Conservation (phyloP, 768 basidiomycete genomes). For the Nidula microcarpa region DNA sequence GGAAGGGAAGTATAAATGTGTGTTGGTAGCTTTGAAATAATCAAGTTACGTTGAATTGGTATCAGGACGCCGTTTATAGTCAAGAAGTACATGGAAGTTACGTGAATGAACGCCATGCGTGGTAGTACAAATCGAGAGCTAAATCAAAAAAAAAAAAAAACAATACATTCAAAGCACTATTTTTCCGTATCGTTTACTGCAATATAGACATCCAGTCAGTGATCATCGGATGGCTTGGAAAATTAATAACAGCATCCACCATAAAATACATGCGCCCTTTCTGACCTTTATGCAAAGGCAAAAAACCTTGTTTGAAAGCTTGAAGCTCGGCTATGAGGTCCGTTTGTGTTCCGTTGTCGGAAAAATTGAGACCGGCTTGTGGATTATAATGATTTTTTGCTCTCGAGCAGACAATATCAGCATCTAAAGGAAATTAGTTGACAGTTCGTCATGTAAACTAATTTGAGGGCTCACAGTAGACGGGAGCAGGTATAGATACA, state of each 20-base stretch:
- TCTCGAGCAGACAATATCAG: constrained; percentile 75
- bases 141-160: no score
- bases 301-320: not conserved
- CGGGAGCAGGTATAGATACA: constrained; percentile 79
- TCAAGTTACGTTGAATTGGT: no score
- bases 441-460: not conserved
- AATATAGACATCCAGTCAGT: not conserved
- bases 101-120: no score
- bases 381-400: constrained; percentile 83
- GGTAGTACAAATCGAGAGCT: no score
- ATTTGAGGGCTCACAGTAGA: constrained; percentile 56
- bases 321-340: not conserved
- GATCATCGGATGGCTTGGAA: not conserved
- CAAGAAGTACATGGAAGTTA: no score
- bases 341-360: constrained; percentile 44
- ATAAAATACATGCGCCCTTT: not conserved
- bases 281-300: not conserved
- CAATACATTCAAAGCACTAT: no score
- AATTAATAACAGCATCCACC: not conserved
- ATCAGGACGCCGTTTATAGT: no score
- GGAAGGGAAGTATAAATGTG: no score
- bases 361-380: constrained; percentile 50
- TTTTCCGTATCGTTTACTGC: not conserved
- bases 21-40: no score
- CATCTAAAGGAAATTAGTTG: constrained; percentile 45